Percentiles rank a stretch among this genome's conserved stretches.
phyloP scores from a whole-genome alignment of 2,329 filamentous ascomycete species.

The Dactylellina drechsleri region DNA sequence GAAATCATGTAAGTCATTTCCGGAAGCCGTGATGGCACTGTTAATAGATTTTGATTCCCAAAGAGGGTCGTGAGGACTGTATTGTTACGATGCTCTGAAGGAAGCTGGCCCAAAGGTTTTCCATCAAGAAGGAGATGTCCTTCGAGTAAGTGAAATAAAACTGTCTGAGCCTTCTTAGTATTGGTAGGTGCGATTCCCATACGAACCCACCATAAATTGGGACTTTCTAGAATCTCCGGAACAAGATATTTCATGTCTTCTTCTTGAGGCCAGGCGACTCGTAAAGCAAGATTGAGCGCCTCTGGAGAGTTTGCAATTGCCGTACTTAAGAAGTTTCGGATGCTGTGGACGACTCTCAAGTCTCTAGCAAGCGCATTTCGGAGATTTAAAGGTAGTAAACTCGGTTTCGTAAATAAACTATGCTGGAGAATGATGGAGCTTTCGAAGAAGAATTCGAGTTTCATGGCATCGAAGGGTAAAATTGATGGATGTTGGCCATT shows the following conservation, averaged over 20 bases:
- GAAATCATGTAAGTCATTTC: slow-evolving; percentile 68
- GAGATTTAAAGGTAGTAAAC: slow-evolving; percentile 11
- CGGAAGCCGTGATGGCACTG: slow-evolving; percentile 66
- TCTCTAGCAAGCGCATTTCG: slow-evolving; percentile 14
- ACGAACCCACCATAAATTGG: slow-evolving; percentile 41
- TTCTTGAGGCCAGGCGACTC: slow-evolving; percentile 39
- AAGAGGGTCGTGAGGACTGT: slow-evolving; percentile 67
- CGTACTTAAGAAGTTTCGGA: slow-evolving; percentile 1
- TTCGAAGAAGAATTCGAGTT: slow-evolving; percentile 35
- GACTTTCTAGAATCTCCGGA: slow-evolving; percentile 11
- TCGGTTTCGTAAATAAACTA: slow-evolving; percentile 26
- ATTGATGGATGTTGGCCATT: slow-evolving; percentile 19
- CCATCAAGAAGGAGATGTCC: slow-evolving; percentile 67
- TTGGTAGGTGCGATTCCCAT: slow-evolving; percentile 19
- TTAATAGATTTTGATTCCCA: slow-evolving; percentile 66
- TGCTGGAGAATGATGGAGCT: slow-evolving; percentile 41
- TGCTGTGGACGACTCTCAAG: slow-evolving; percentile 15
- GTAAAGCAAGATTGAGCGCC: slow-evolving; percentile 17
- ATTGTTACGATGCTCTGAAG: slow-evolving; percentile 65
- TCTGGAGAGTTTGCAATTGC: slow-evolving; percentile 11
- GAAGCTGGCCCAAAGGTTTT: slow-evolving; percentile 67
- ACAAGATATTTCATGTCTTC: slow-evolving; percentile 12
- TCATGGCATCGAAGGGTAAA: slow-evolving; percentile 1
- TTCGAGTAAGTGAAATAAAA: slow-evolving; percentile 64
- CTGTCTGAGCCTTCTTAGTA: slow-evolving; percentile 48